phyloP scores from a whole-genome alignment of 2,329 filamentous ascomycete species.

The Epichloe uncinata region DNA sequence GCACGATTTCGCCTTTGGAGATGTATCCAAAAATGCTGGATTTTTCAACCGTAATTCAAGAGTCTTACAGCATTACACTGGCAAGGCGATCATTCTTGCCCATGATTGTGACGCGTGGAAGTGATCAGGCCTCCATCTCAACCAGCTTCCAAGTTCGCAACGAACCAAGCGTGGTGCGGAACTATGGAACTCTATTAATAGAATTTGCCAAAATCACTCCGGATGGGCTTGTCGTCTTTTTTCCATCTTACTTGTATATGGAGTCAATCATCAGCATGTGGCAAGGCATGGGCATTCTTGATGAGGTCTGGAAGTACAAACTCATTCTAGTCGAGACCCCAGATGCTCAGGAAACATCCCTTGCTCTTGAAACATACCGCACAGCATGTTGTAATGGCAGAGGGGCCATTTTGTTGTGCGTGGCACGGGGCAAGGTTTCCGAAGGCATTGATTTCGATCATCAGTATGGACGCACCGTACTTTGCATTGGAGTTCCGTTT shows the following conservation, averaged over 20 bases:
- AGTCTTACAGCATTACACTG: constrained; percentile 95
- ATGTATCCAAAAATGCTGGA: constrained; percentile 99
- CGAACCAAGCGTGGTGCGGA: constrained; percentile 90
- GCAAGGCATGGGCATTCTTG: constrained; percentile 96
- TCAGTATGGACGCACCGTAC: constrained; percentile 88
- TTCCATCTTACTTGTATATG: constrained; percentile 98
- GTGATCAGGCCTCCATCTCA: constrained; percentile 84
- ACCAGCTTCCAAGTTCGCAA: constrained; percentile 93
- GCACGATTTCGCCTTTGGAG: constrained; percentile 89
- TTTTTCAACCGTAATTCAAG: constrained; percentile 83
- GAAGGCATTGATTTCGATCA: constrained; percentile 99
- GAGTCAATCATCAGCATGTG: constrained; percentile 98
- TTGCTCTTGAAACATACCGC: constrained; percentile 91
- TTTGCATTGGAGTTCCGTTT: constrained; percentile 95
- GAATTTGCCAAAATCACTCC: constrained; percentile 95
- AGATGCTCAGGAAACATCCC: constrained; percentile 89
- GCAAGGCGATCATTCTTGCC: constrained; percentile 90
- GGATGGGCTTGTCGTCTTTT: constrained; percentile 97
- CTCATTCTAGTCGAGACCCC: constrained; percentile 95
- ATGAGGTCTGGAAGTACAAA: constrained; percentile 98
- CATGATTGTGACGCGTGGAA: constrained; percentile 93
- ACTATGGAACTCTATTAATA: constrained; percentile 85
- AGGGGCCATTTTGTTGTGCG: constrained; percentile 83
- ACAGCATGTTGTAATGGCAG: constrained; percentile 96
- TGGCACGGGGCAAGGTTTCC: constrained; percentile 91